Evolutionary conservation across 2,329 filamentous ascomycete species (phyloP), one percentile per base, ranked within the genome.

Genomic region (Blumeria graminis): DNA sequence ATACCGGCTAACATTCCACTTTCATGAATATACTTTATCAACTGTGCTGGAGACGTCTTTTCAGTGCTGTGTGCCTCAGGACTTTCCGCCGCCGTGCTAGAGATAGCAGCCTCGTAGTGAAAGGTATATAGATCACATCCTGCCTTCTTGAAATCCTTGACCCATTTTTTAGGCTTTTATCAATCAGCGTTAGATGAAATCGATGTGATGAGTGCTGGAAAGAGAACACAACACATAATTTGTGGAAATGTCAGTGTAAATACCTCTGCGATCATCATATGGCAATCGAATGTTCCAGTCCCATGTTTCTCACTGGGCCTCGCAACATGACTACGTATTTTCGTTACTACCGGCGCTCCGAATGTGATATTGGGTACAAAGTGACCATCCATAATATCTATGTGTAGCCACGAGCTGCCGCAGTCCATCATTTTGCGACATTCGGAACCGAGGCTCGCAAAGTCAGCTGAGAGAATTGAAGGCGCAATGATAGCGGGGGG

Each of bases 211-310:
- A 41, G 11, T 11, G 38, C 38, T 11, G n/a, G n/a, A 41, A n/a
- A 41, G 10, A 11, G 38, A 41, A n/a, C 4, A 41, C 10, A n/a
- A n/a, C 11, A 11, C 10, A 9, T 13, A 7, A 35, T 13, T 34
- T 28, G 35, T 52, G 46, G 28, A 52, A 33, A 18, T 45, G 55
- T 16, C 33, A 9, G 33, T 46, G 9, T 6, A 35, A 32, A 10
- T 75, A 90, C 86, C 83, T 98, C 90, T 65, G 87, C 81, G 67
- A 98, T 94, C 92, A 98, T 98, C 92, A 98, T 96, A 71, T 98
- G 92, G 76, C 92, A 98, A 71, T 98, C 92, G 68, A 98, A 98
- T 13, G 90, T 96, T 60, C 92, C 92, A 63, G 82, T 84, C 56
- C 85, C 88, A 62, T 83, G 74, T 36, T 76, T 76, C 55, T 76